Evolutionary conservation across 768 basidiomycete genomes (phyloP).

Genomic region (Amanita pallidorosea): DNA sequence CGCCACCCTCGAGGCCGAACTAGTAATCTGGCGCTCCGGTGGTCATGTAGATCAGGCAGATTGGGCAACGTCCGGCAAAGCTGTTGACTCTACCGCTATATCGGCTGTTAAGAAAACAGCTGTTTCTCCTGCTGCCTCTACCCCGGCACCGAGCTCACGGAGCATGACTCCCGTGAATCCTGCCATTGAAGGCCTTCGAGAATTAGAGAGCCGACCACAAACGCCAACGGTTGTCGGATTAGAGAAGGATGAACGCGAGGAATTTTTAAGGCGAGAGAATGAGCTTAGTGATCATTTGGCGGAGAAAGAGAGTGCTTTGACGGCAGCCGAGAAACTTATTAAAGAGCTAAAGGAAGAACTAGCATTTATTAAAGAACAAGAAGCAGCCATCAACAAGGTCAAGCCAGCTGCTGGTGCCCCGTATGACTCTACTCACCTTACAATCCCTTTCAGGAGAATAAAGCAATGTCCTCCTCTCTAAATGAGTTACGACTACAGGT

Average conservation of each 20-base stretch:
- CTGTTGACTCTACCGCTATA: conserved; percentile 36
- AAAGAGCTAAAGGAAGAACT: conserved; percentile 87
- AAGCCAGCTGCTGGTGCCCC: conserved; percentile 7
- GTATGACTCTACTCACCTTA: not conserved
- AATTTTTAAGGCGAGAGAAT: conserved; percentile 93
- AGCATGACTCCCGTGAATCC: conserved; percentile 71
- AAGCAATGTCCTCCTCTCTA: conserved; percentile 84
- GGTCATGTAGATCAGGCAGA: conserved; percentile 74
- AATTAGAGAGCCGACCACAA: conserved; percentile 77
- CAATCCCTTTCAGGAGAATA: conserved; percentile 62
- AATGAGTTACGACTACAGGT: conserved; percentile 88
- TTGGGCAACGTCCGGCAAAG: conserved; percentile 68
- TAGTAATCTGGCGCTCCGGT: conserved; percentile 82
- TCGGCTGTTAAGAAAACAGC: conserved; percentile 54
- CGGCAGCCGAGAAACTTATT: conserved; percentile 74
- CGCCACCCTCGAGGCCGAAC: conserved; percentile 81
- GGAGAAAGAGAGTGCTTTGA: conserved; percentile 80
- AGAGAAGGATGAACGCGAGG: conserved; percentile 95
- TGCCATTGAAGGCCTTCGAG: conserved; percentile 60
- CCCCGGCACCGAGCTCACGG: conserved; percentile 35
- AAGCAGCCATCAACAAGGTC: conserved; percentile 67
- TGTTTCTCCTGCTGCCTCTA: conserved; percentile 52
- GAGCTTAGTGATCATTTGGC: conserved; percentile 90
- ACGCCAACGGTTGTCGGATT: conserved; percentile 84
- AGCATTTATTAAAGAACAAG: conserved; percentile 84